phyloP scores from a whole-genome alignment of 225 moss, liverwort and hornwort genomes.

The Straminergon stramineum region DNA sequence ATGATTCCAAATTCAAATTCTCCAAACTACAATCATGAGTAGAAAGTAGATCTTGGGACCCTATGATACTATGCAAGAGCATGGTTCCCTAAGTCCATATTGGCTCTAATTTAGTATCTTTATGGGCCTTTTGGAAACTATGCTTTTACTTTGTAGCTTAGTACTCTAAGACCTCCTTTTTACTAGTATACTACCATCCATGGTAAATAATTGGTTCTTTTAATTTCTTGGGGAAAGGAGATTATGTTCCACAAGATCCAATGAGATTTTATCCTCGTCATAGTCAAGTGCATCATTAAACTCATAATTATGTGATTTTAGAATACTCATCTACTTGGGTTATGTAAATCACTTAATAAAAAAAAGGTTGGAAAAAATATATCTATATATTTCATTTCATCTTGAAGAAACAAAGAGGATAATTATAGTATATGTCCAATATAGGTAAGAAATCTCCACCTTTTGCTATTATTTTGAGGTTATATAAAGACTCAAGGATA shows the following conservation, averaged over 20 bases:
- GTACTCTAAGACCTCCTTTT: background rate
- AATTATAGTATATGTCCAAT: accelerated
- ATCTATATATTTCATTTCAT: background rate
- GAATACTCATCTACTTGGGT: background rate
- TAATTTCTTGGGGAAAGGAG: accelerated
- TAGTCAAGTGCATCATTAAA: background rate
- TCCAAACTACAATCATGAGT: accelerated
- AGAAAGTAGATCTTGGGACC: background rate
- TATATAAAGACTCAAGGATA: background rate
- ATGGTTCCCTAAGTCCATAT: background rate
- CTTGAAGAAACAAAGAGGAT: background rate
- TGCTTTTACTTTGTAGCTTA: accelerated
- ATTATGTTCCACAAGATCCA: background rate
- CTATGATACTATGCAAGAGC: accelerated
- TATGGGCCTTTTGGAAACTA: accelerated
- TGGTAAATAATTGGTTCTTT: accelerated
- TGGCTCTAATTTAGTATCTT: background rate
- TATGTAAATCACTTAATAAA: background rate
- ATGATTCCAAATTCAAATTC: background rate
- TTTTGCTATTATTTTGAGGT: background rate
- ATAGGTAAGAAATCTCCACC: background rate
- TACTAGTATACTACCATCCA: background rate
- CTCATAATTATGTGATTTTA: background rate
- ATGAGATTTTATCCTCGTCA: accelerated
- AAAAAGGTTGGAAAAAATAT: background rate